Evolutionary conservation across 805 yeast species (phyloP), one percentile per base, ranked within the genome.

Genomic region (Barnettozyma siamensis): DNA sequence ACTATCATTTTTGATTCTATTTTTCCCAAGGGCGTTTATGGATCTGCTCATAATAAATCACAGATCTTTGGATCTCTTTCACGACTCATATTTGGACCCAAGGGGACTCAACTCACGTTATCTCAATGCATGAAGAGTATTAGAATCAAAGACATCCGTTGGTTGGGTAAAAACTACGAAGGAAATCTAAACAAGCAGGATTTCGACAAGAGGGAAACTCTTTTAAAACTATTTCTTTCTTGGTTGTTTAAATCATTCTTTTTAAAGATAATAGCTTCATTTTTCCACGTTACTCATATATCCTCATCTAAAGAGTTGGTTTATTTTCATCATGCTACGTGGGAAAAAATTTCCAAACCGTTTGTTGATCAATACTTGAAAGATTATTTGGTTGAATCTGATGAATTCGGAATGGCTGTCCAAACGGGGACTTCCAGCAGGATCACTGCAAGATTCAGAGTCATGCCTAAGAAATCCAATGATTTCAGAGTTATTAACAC

Each of bases 281-380:
- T 75, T 51, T 88, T 87, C 64, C 80, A 84, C 54, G 79, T 82
- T 5, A 80, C 93, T 0, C 83, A 80, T 36, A 59, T 66, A 1
- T 72, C 76, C 9, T 66, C 69, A 0, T 55, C 65, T 0, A 60
- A 55, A 9, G 60, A 62, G 4, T 43, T 76, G 0, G 40, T 67
- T 0, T 85, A 66, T 53, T 85, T 73, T 51, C 69, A 80, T 15
- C 88, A 79, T 40, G 66, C 62, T 19, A 59, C 65, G 1, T 88
- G 95, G 95, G 54, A 49, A 9, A 33, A 34, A 28, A 59, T 73
- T 15, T 64, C 76, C 2, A 50, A 50, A 11, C 59, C 60, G 1
- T 82, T 72, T 64, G 54, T 70, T 39, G 53, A 58, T 4, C 47
- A 42, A 12, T 83, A 83, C 51, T 58, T 64, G 26, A 49, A 52